Evolutionary conservation across 75 land plant genomes (phyloP).

Genomic region (Ceratopteris richardii): DNA sequence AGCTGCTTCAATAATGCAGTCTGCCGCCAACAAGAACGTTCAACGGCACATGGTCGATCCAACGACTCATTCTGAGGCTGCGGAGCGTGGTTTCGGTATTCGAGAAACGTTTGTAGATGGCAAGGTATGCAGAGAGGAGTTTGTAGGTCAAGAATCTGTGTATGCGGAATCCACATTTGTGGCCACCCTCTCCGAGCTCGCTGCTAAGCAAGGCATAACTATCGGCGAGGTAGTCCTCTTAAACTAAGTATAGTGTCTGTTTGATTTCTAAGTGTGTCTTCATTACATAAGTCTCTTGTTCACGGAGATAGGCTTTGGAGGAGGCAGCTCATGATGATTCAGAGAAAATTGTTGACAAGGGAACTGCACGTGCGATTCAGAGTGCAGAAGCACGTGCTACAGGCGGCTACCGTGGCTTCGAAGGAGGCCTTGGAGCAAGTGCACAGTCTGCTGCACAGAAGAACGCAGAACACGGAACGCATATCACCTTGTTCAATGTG

Average conservation of each 20-base stretch:
- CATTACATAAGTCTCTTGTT: no score
- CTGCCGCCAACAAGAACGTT: constrained; percentile 28
- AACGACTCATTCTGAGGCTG: constrained; percentile 13
- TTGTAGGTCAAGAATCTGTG: constrained; percentile 19
- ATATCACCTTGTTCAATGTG: not conserved
- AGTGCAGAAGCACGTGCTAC: constrained; percentile 35
- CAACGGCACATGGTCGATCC: constrained; percentile 5
- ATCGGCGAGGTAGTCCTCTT: constrained; percentile 24
- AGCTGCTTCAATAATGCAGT: constrained; percentile 33
- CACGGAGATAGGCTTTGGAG: constrained; percentile 18
- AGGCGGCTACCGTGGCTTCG: constrained; percentile 7
- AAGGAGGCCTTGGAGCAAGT: constrained; percentile 9
- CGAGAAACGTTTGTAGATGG: constrained; percentile 12
- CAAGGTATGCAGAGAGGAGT: constrained; percentile 12
- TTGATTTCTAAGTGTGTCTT: no score
- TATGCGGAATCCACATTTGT: constrained; percentile 6
- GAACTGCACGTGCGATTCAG: constrained; percentile 27
- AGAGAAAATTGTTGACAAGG: constrained; percentile 10
- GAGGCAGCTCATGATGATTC: constrained; percentile 17
- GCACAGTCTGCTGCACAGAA: constrained; percentile 1
- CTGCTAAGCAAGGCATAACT: constrained; percentile 20
- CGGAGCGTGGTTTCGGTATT: constrained; percentile 19
- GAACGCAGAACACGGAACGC: not conserved
- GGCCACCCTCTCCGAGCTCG: constrained; percentile 15
- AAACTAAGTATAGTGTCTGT: not conserved